Conservation (phyloP, 2,329 filamentous ascomycete genomes). For the Calonectria naviculata region DNA sequence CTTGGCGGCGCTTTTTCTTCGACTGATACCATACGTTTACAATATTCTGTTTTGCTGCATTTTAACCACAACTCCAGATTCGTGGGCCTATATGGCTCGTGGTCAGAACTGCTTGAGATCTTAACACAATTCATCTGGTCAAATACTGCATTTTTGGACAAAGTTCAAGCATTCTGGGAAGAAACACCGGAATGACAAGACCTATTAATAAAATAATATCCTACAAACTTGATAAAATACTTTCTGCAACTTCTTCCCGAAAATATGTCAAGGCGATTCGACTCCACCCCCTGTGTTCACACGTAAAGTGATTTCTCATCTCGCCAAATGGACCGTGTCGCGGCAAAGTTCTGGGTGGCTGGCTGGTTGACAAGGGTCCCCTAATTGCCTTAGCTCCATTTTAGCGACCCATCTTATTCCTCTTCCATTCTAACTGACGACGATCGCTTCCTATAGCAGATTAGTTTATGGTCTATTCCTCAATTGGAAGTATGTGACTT, state of each 20-base stretch:
- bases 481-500: neutral
- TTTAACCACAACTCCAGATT: conserved; percentile 28
- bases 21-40: conserved; percentile 37
- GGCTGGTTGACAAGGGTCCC: no score
- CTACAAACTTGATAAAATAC: neutral
- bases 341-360: no score
- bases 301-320: no score
- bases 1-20: conserved; percentile 52
- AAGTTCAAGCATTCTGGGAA: conserved; percentile 47
- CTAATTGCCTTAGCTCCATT: no score
- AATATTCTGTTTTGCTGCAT: conserved; percentile 41
- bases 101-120: conserved; percentile 43
- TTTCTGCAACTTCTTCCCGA: no score
- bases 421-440: no score
- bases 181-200: conserved; percentile 20
- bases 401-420: no score
- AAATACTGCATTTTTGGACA: conserved; percentile 46
- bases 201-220: neutral
- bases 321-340: no score
- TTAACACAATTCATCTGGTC: conserved; percentile 54
- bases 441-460: no score
- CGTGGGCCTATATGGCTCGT: conserved; percentile 40
- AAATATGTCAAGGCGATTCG: no score
- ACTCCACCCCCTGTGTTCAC: no score
- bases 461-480: neutral